Base-by-base conservation (phyloP, 345 rosid species). In the Limnanthes douglasii region DNA sequence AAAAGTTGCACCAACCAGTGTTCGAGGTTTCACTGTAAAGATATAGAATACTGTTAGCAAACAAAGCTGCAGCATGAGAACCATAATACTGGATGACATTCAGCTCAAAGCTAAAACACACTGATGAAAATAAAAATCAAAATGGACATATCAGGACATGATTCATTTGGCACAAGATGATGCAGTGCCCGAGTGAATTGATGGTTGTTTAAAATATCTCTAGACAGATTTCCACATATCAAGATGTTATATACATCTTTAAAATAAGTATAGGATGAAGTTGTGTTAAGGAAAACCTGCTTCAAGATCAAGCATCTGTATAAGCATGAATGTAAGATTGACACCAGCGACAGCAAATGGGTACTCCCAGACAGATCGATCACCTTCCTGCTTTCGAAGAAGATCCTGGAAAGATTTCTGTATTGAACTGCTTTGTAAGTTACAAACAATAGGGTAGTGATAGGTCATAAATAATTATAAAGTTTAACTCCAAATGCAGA, bases 271-370 rank as follows among this genome's bases (percentile, higher is more conserved):
- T 4, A 3, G 7, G 19, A 10, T 18, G 35, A 28, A 5, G 35
- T 7, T 5, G 10, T 30, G 4, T 7, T 17, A 15, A 6, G 16
- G 8, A 39, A 41, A 6, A 85, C 99, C 94, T 77, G 94, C 94
- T 85, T 92, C 96, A 44, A 92, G 93, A 67, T 92, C 99, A 37
- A 92, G 94, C 96, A 92, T 85, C 61, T 92, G 99, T 52, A 78
- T 73, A 42, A 92, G 96, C 99, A 92, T 92, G 64, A 92, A 92
- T 25, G 99, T 80, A 41, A 92, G 61, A 56, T 92, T 92, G 51
- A 92, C 76, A 34, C 99, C 96, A 69, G 99, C 99, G 18, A 92
- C 99, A 56, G 99, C 94, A 64, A 92, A 92, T 16, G 99, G 99
- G 75, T 92, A 92, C 55, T 92, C 99, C 99, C 99, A 92, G 25